Evolutionary conservation across 768 basidiomycete genomes (phyloP).

Genomic region (Gelatoporia subvermispora): DNA sequence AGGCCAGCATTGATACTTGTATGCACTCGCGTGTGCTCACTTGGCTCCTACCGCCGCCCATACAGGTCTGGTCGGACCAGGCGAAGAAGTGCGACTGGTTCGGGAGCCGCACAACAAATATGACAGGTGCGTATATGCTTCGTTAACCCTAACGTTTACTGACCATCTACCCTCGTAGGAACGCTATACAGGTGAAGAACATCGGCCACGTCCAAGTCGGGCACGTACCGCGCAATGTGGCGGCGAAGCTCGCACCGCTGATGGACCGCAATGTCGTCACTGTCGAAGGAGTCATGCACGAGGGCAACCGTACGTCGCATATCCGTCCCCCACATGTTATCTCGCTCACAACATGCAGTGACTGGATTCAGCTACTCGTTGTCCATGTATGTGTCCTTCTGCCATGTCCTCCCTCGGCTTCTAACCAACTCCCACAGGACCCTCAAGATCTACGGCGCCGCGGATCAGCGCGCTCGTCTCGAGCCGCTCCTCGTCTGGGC

Average conservation of each 20-base stretch:
- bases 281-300: slow-evolving; percentile 66
- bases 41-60: background rate
- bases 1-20: slow-evolving; percentile 34
- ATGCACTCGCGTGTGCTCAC: background rate
- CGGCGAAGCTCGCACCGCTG: slow-evolving; percentile 58
- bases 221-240: slow-evolving; percentile 64
- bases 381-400: slow-evolving; percentile 45
- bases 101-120: slow-evolving; percentile 65
- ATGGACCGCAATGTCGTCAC: slow-evolving; percentile 60
- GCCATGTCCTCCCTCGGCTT: background rate
- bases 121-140: slow-evolving; percentile 45
- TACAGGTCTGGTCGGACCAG: slow-evolving; percentile 69
- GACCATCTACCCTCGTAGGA: slow-evolving; percentile 39
- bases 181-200: slow-evolving; percentile 80
- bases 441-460: slow-evolving; percentile 65
- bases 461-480: slow-evolving; percentile 52
- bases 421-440: slow-evolving; percentile 36
- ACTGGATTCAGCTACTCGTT: slow-evolving; percentile 46
- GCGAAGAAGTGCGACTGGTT: slow-evolving; percentile 68
- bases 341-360: slow-evolving; percentile 7
- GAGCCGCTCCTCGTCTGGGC: slow-evolving; percentile 73
- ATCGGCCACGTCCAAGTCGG: slow-evolving; percentile 74
- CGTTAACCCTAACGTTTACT: background rate
- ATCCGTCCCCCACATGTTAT: slow-evolving; percentile 1
- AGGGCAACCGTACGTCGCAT: slow-evolving; percentile 55